These are phyloP conservation scores for Trametes villosa DNA, from an alignment of 768 basidiomycete species.

Conservation along the genomic window DNA sequence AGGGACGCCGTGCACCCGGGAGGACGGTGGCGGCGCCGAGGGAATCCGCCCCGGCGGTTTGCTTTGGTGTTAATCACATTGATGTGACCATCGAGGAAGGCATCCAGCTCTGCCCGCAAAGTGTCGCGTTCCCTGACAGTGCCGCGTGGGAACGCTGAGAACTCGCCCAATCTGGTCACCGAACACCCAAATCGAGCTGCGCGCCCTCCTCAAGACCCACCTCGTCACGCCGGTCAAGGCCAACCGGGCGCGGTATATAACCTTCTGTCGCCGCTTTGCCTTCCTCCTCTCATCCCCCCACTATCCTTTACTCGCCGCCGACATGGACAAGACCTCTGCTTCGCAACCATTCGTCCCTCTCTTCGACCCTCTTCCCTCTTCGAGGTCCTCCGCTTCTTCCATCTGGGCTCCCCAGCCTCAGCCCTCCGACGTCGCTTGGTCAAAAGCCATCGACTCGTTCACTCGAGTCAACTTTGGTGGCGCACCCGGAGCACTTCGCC, in stretches of 20 bases:
- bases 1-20: neutral
- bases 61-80: constrained; percentile 15
- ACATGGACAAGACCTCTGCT: constrained; percentile 28
- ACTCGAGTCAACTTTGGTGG: constrained; percentile 45
- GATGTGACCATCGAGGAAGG: constrained; percentile 25
- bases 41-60: constrained; percentile 1
- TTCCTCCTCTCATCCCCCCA: constrained; percentile 14
- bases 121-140: constrained; percentile 16
- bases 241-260: constrained; percentile 18
- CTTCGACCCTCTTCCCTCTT: constrained; percentile 29
- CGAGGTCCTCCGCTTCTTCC: constrained; percentile 42
- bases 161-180: constrained; percentile 13
- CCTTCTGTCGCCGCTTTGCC: constrained; percentile 5
- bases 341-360: constrained; percentile 31
- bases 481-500: constrained; percentile 15
- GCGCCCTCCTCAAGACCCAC: constrained; percentile 9
- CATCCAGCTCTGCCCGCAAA: constrained; percentile 3
- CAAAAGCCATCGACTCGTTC: constrained; percentile 65
- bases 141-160: constrained; percentile 24
- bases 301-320: constrained; percentile 10
- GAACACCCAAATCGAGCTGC: constrained; percentile 16
- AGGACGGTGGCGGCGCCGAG: constrained; percentile 10
- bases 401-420: constrained; percentile 88
- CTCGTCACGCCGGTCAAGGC: constrained; percentile 13
- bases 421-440: constrained; percentile 69